Base-by-base conservation (phyloP, 352 stramenopile species). In the Hyaloperonospora brassicae region DNA sequence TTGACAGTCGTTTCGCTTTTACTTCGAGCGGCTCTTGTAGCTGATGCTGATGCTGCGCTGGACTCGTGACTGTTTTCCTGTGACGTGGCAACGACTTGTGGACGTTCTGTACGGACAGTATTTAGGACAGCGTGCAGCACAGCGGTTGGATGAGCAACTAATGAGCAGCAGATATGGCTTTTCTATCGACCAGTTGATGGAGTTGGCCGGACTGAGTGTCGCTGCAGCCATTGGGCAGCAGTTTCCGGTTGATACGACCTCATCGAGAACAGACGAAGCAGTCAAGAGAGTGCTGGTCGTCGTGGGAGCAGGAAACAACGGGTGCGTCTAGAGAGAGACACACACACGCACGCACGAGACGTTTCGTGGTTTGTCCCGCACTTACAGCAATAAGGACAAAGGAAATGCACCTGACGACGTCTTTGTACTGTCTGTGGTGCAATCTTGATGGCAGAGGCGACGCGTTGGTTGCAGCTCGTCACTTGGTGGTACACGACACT, bases 171-270 rank as follows among this genome's bases (percentile, higher is more conserved):
- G 50, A 21, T 72, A 85, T 46, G 91, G 91, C 1, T 98, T 98
- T 67, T 95, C 80, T 22, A 86, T 98, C 49, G 88, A 98, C 54
- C 96, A 99, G 73, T 77, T 99, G 17, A 99, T 99, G 97, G 97
- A 99, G 72, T 77, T 99, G 17, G 97, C 97, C 8, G 97, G 97
- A 3, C 69, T 98, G 9, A 91, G 87, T 62, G 95, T 99, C 14
- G 93, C 95, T 5, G 86, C 84, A 39, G 93, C 94, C 2, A 74
- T 98, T 44, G 62, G 68, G 25, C 84, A 96, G 54, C 69, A 85
- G 30, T 92, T 73, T 48, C 72, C 71, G 4, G 60, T 27, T 22
- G 14, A 13, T 25, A n/a, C 25, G 1, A 35, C 35, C 5, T 21
- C 13, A 22, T 39, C 25, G 2, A 34, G 31, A 35, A 2, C 23